Percentiles rank a stretch among this genome's conserved stretches.
phyloP scores from a whole-genome alignment of 352 stramenopile species.

The Saprolegnia diclina region DNA sequence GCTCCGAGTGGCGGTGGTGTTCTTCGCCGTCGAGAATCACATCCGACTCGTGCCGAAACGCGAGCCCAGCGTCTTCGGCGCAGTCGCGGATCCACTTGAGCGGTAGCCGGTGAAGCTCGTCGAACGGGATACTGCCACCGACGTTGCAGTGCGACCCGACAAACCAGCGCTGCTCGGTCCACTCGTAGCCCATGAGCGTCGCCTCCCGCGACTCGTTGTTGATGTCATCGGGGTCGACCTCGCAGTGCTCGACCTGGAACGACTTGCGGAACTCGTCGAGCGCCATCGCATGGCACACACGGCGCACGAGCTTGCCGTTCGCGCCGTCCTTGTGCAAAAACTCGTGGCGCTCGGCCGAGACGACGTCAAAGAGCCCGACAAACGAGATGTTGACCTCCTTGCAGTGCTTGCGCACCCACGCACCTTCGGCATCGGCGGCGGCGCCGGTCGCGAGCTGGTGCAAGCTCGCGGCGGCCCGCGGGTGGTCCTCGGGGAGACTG shows the following conservation, averaged over 20 bases:
- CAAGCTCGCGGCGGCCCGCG: not conserved
- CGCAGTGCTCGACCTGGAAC: conserved; percentile 5
- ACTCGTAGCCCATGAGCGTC: not conserved
- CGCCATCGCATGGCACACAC: not conserved
- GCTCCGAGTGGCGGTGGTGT: not conserved
- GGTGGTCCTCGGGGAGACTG: not conserved
- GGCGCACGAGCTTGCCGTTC: not conserved
- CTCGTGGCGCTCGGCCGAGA: not conserved
- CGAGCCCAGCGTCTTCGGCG: not conserved
- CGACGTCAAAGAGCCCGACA: not conserved
- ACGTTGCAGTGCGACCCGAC: conserved; percentile 3
- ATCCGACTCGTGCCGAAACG: not conserved
- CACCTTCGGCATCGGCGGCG: not conserved
- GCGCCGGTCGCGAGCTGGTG: conserved; percentile 1
- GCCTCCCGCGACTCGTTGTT: not conserved
- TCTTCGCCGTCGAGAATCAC: not conserved
- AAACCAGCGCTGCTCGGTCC: conserved; percentile 7
- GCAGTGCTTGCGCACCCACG: not conserved
- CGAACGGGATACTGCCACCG: not conserved
- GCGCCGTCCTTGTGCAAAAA: not conserved
- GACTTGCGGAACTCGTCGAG: not conserved
- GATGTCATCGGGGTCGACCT: not conserved
- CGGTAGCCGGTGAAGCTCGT: not conserved
- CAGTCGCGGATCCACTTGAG: conserved; percentile 6
- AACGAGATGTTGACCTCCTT: conserved; percentile 6